These are phyloP conservation scores for Halophytophthora polymorphica DNA, from an alignment of 352 stramenopile species.

Conservation along the genomic window DNA sequence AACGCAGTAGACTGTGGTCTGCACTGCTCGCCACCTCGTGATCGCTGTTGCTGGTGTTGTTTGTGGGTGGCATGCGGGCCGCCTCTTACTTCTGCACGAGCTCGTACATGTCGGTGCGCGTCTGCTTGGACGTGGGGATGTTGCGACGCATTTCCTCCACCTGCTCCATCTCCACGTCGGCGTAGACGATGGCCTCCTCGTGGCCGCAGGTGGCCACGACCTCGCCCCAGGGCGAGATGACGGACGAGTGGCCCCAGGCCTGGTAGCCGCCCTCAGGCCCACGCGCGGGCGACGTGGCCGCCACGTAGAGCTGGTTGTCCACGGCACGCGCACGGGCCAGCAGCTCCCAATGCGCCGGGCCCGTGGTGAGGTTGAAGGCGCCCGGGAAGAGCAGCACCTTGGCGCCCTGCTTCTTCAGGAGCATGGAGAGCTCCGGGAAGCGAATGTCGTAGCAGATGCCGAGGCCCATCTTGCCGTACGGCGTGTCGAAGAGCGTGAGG, in stretches of 20 bases:
- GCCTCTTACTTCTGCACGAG: slow-evolving; percentile 72
- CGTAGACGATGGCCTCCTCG: slow-evolving; percentile 91
- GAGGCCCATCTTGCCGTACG: slow-evolving; percentile 93
- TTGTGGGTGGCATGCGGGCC: neutral
- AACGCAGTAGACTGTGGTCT: slow-evolving; percentile 3
- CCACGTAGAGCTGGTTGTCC: slow-evolving; percentile 95
- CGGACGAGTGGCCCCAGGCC: slow-evolving; percentile 97
- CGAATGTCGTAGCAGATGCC: slow-evolving; percentile 99
- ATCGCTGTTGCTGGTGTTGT: slow-evolving; percentile 2
- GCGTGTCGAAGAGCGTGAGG: slow-evolving; percentile 85
- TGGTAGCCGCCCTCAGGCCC: slow-evolving; percentile 95
- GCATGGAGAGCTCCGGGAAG: slow-evolving; percentile 98
- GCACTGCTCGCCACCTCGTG: neutral
- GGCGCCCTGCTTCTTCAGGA: slow-evolving; percentile 91
- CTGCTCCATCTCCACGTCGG: slow-evolving; percentile 94
- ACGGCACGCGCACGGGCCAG: slow-evolving; percentile 95
- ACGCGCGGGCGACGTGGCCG: slow-evolving; percentile 94
- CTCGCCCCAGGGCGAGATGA: slow-evolving; percentile 97
- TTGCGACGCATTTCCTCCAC: slow-evolving; percentile 94
- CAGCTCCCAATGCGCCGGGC: slow-evolving; percentile 98
- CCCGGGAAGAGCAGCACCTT: slow-evolving; percentile 86
- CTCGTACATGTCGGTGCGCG: slow-evolving; percentile 95
- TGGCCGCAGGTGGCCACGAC: slow-evolving; percentile 95
- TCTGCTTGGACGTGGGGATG: slow-evolving; percentile 96
- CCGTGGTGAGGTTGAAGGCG: slow-evolving; percentile 88